Conservation (phyloP, 2,329 filamentous ascomycete species). For the Colletotrichum eremochloae region DNA sequence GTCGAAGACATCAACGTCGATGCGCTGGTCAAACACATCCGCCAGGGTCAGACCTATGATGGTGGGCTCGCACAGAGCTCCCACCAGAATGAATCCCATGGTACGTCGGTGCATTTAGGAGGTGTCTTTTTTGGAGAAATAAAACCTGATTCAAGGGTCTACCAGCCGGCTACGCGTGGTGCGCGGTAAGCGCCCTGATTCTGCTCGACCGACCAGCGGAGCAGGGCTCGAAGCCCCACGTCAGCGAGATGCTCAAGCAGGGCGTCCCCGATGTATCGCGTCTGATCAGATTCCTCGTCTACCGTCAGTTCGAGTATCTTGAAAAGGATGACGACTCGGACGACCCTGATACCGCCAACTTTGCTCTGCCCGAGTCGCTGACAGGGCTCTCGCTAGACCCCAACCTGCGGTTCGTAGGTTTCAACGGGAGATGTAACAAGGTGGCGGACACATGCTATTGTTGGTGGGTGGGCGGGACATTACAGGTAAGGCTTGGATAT, state of each 20-base stretch:
- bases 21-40: slow-evolving; percentile 77
- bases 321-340: slow-evolving; percentile 61
- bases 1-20: slow-evolving; percentile 82
- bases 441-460: slow-evolving; percentile 94
- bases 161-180: slow-evolving; percentile 90
- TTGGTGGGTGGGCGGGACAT: slow-evolving; percentile 87
- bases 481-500: slow-evolving; percentile 53
- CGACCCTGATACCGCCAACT: slow-evolving; percentile 49
- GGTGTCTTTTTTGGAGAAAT: slow-evolving; percentile 8
- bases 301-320: slow-evolving; percentile 74
- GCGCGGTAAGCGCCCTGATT: slow-evolving; percentile 81
- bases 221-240: slow-evolving; percentile 49
- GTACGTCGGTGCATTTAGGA: slow-evolving; percentile 56
- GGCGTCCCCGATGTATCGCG: slow-evolving; percentile 51
- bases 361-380: slow-evolving; percentile 50
- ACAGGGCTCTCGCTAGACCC: slow-evolving; percentile 52
- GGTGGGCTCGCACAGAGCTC: slow-evolving; percentile 85
- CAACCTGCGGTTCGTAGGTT: slow-evolving; percentile 71
- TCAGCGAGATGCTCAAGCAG: slow-evolving; percentile 50
- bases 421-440: slow-evolving; percentile 94
- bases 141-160: slow-evolving; percentile 22
- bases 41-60: slow-evolving; percentile 80
- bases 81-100: slow-evolving; percentile 82
- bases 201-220: slow-evolving; percentile 76
- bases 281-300: slow-evolving; percentile 69